A percentile compares a stretch with the other conserved stretches of the same genome.
These are phyloP conservation scores for Leccinum imitatum DNA, from an alignment of 768 basidiomycete species.

Conservation along the genomic window DNA sequence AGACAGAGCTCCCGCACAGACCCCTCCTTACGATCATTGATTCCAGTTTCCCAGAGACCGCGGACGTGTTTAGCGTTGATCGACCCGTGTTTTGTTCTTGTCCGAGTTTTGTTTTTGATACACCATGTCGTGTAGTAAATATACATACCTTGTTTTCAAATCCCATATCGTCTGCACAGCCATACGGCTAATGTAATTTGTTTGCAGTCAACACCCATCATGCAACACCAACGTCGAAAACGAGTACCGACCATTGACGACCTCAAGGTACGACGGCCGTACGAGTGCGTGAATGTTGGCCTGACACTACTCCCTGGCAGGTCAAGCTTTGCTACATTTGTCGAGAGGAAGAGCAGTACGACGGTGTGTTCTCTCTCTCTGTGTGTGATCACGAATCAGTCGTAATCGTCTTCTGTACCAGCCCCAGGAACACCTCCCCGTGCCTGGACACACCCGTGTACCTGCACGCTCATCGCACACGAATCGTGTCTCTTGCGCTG, in stretches of 20 bases:
- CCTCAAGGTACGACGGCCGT: constrained; percentile 27
- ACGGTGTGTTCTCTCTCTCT: constrained; percentile 29
- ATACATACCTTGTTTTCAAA: constrained; percentile 22
- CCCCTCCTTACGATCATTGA: constrained; percentile 56
- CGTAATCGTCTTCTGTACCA: constrained; percentile 16
- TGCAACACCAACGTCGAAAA: constrained; percentile 21
- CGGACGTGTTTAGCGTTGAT: background rate
- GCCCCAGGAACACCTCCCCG: constrained; percentile 49
- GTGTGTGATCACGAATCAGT: background rate
- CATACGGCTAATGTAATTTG: background rate
- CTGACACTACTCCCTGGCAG: constrained; percentile 21
- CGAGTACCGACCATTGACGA: constrained; percentile 35
- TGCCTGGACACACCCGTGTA: constrained; percentile 78
- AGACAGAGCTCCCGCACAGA: constrained; percentile 48
- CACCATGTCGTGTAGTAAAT: constrained; percentile 21
- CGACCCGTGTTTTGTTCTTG: constrained; percentile 6
- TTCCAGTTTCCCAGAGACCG: background rate
- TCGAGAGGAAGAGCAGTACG: constrained; percentile 64
- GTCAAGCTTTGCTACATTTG: constrained; percentile 84
- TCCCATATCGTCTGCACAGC: constrained; percentile 8
- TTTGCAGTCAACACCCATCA: constrained; percentile 6
- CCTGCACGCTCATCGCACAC: constrained; percentile 77
- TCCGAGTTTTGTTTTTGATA: constrained; percentile 2
- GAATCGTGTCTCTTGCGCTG: constrained; percentile 77
- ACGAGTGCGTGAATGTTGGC: background rate